phyloP scores from a whole-genome alignment of 2,329 filamentous ascomycete species.

The Dendrostoma leiphaemia region DNA sequence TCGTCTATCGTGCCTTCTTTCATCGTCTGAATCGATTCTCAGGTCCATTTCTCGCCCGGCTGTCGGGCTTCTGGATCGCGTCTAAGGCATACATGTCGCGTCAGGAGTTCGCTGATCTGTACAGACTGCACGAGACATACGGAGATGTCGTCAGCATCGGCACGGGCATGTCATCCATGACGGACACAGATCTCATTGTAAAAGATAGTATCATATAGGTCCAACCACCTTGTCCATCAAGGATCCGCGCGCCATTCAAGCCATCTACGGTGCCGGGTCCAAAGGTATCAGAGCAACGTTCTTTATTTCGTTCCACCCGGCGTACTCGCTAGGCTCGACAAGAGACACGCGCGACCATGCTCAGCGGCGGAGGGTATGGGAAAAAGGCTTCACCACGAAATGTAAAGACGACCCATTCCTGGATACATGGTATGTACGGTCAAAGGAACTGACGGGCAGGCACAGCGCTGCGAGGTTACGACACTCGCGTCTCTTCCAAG shows the following conservation, averaged over 20 bases:
- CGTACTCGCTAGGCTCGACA: conserved; percentile 4
- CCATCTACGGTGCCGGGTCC: not conserved
- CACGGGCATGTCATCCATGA: not conserved
- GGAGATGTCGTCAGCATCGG: conserved; percentile 15
- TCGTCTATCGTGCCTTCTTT: conserved; percentile 12
- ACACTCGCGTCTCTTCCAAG: conserved; percentile 26
- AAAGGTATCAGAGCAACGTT: conserved; percentile 8
- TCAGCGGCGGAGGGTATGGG: conserved; percentile 8
- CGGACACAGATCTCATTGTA: too few species aligned
- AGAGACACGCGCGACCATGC: not conserved
- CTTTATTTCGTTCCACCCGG: not conserved
- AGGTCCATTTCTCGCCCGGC: conserved; percentile 9
- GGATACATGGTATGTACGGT: not conserved
- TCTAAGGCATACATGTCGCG: not conserved
- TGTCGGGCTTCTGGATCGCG: conserved; percentile 9
- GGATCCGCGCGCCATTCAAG: conserved; percentile 2
- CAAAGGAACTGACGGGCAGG: not conserved
- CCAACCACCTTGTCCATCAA: conserved; percentile 9
- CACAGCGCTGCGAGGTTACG: conserved; percentile 26
- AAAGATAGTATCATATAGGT: too few species aligned
- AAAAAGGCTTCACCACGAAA: conserved; percentile 10
- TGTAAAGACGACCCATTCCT: not conserved
- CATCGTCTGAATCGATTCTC: conserved; percentile 12
- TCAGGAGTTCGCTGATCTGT: conserved; percentile 5
- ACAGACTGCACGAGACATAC: conserved; percentile 1